A percentile compares a stretch with the other conserved stretches of the same genome.
Evolutionary conservation across 441 rosid genomes (phyloP).

Genomic region (Corymbia calophylla): DNA sequence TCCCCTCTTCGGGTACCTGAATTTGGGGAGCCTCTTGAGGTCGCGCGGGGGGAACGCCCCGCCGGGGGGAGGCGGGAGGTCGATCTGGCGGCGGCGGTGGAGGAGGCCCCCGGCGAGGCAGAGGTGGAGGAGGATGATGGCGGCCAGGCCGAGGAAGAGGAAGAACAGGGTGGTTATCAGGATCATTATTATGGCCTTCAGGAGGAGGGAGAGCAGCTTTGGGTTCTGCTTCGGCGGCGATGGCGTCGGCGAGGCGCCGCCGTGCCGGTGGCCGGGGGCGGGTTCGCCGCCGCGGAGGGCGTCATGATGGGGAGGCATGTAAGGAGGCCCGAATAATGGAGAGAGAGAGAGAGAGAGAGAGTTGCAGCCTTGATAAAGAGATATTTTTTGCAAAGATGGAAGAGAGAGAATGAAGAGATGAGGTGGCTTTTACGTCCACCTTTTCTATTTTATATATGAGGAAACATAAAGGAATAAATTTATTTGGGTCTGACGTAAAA

Average conservation of each 20-base stretch:
- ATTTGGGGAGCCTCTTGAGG: constrained; percentile 51
- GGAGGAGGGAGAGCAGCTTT: constrained; percentile 36
- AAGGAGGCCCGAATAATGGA: background rate
- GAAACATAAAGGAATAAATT: background rate
- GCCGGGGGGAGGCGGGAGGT: constrained; percentile 8
- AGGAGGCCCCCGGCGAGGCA: constrained; percentile 41
- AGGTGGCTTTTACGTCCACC: background rate
- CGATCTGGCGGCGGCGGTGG: constrained; percentile 29
- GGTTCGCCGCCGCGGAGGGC: constrained; percentile 16
- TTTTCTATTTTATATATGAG: background rate
- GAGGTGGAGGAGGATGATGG: constrained; percentile 48
- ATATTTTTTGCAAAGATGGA: background rate
- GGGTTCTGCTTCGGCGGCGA: constrained; percentile 26
- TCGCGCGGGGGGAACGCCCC: constrained; percentile 39
- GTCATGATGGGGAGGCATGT: background rate
- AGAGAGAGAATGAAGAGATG: background rate
- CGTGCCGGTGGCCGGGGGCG: background rate
- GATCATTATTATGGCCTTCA: constrained; percentile 39
- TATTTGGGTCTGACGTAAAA: background rate
- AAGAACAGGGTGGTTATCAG: constrained; percentile 51
- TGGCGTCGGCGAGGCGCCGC: constrained; percentile 2
- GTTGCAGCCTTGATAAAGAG: background rate
- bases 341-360: background rate
- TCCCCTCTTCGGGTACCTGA: constrained; percentile 22
- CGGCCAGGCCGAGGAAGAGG: constrained; percentile 49